phyloP scores from a whole-genome alignment of 495 filamentous ascomycete species.

The Pseudevernia furfuracea region DNA sequence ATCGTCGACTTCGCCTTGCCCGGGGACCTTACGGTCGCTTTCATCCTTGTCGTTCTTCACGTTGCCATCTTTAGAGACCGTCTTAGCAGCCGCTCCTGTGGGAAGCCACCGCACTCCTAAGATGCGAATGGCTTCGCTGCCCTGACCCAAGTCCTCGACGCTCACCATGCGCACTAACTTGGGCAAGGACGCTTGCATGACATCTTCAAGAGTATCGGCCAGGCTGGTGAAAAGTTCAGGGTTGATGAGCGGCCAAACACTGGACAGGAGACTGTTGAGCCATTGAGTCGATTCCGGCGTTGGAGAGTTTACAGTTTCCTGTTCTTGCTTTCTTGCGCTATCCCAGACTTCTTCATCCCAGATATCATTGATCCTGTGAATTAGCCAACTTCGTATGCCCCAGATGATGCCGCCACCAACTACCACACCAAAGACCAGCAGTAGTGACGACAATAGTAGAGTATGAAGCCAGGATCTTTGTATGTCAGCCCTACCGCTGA shows the following conservation, averaged over 20 bases:
- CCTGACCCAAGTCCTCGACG: constrained; percentile 63
- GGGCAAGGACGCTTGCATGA: constrained; percentile 63
- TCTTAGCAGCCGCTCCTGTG: constrained; percentile 51
- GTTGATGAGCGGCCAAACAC: constrained; percentile 63
- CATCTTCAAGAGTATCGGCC: constrained; percentile 59
- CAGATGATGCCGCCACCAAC: constrained; percentile 34
- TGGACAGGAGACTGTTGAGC: constrained; percentile 55
- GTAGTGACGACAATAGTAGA: constrained; percentile 23
- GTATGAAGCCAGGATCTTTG: constrained; percentile 21
- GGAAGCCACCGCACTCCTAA: constrained; percentile 61
- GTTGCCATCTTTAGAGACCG: constrained; percentile 49
- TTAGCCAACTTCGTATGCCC: constrained; percentile 45
- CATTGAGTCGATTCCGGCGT: constrained; percentile 56
- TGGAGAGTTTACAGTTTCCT: constrained; percentile 33
- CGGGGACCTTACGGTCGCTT: constrained; percentile 46
- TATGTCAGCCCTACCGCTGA: constrained; percentile 10
- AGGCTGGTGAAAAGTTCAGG: constrained; percentile 59
- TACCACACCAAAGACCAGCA: constrained; percentile 26
- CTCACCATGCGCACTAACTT: constrained; percentile 58
- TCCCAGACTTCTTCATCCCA: constrained; percentile 60
- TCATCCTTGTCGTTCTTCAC: constrained; percentile 34
- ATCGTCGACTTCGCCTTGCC: constrained; percentile 31
- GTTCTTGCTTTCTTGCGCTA: constrained; percentile 43
- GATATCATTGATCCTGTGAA: constrained; percentile 43
- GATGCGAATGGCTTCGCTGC: constrained; percentile 56